Conservation (phyloP, 495 filamentous ascomycete species). For the Neurospora sp. region DNA sequence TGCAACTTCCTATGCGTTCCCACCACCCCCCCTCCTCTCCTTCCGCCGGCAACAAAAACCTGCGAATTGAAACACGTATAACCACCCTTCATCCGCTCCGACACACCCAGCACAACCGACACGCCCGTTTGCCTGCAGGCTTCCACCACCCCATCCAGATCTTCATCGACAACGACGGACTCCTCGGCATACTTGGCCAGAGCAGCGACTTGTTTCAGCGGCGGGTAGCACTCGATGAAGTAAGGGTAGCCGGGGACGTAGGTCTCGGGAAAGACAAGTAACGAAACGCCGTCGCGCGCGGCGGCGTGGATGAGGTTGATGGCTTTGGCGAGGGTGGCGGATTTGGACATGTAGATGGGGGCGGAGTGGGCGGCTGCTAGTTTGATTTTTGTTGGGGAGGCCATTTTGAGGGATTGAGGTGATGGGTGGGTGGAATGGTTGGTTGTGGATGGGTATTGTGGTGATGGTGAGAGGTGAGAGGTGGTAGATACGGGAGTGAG, state of each 20-base stretch:
- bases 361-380: constrained; percentile 24
- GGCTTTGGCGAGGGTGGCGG: constrained; percentile 20
- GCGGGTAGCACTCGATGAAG: constrained; percentile 24
- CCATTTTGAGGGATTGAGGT: background rate
- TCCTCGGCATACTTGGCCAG: constrained; percentile 22
- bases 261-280: constrained; percentile 27
- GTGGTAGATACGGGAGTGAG: background rate
- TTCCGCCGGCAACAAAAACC: constrained; percentile 26
- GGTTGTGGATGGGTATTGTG: background rate
- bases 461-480: background rate
- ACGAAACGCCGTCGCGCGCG: constrained; percentile 14
- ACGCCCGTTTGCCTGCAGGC: constrained; percentile 21
- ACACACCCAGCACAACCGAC: constrained; percentile 26
- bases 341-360: constrained; percentile 28
- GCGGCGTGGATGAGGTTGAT: constrained; percentile 19
- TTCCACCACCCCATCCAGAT: constrained; percentile 23
- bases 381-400: constrained; percentile 18
- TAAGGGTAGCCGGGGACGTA: constrained; percentile 29
- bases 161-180: constrained; percentile 23
- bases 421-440: background rate
- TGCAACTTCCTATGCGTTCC: constrained; percentile 40
- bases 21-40: constrained; percentile 3
- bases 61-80: constrained; percentile 35
- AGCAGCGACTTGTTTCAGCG: constrained; percentile 15
- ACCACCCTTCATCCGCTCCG: constrained; percentile 27